phyloP scores from a whole-genome alignment of 2,329 filamentous ascomycete species.

The Cladophialophora yegresii region DNA sequence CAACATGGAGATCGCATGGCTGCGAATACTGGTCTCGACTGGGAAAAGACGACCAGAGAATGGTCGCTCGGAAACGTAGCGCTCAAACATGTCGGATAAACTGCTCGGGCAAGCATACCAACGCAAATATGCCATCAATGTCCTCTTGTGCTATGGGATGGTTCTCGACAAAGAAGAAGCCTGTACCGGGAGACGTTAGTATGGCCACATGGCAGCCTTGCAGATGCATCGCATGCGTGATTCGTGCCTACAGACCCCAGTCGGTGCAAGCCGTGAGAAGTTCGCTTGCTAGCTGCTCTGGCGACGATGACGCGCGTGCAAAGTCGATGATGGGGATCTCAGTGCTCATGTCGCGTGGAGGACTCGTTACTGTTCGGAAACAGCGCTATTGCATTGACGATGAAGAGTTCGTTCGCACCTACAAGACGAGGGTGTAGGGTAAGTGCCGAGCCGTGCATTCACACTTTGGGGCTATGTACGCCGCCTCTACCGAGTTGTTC shows the following conservation, averaged over 20 bases:
- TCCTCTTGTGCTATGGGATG: conserved; percentile 59
- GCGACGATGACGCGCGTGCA: conserved; percentile 14
- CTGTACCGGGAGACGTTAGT: conserved; percentile 34
- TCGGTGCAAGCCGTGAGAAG: conserved; percentile 22
- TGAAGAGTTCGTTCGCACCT: neutral
- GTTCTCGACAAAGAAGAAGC: conserved; percentile 65
- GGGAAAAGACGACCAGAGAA: too few relatives aligned
- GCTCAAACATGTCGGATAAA: neutral
- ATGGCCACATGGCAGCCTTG: conserved; percentile 16
- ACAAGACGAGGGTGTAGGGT: neutral
- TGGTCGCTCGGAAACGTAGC: neutral
- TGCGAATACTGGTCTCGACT: too few relatives aligned
- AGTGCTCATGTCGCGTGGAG: conserved; percentile 2
- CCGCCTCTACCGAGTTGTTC: too few relatives aligned
- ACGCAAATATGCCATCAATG: conserved; percentile 61
- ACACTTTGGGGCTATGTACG: too few relatives aligned
- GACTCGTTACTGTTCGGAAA: neutral
- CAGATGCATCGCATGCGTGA: neutral
- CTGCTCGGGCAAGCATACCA: conserved; percentile 42
- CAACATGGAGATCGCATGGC: too few relatives aligned
- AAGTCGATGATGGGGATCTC: conserved; percentile 27
- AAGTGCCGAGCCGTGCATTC: neutral
- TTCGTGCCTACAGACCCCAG: conserved; percentile 22
- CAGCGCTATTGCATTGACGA: neutral
- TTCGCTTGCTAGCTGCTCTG: conserved; percentile 13